phyloP scores from a whole-genome alignment of 83 land plant genomes.

The Picea mariana region DNA sequence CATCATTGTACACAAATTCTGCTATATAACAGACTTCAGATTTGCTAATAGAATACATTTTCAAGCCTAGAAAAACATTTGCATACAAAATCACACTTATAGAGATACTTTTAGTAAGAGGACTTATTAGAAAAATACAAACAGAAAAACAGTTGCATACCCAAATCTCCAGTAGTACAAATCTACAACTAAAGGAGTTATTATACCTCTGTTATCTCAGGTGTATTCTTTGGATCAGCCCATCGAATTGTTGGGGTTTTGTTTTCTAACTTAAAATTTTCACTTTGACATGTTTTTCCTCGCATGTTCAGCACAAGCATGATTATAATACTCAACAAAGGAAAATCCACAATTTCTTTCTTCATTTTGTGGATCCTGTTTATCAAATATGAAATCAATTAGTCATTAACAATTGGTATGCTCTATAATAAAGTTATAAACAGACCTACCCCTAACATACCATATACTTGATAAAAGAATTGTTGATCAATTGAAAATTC shows the following conservation, averaged over 20 bases:
- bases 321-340: conserved; percentile 90
- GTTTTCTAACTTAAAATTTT: conserved; percentile 69
- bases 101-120: no score
- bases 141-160: no score
- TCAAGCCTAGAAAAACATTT: no score
- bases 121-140: no score
- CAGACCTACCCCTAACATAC: not conserved
- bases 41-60: no score
- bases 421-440: not conserved
- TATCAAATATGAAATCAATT: not conserved
- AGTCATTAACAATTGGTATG: not conserved
- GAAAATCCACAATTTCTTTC: conserved; percentile 85
- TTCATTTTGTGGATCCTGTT: conserved; percentile 84
- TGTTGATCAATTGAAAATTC: not conserved
- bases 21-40: no score
- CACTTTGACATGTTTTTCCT: conserved; percentile 79
- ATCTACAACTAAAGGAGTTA: no score
- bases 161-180: no score
- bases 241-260: conserved; percentile 78
- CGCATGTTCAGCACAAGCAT: conserved; percentile 95
- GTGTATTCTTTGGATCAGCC: conserved; percentile 80
- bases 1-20: no score
- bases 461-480: not conserved
- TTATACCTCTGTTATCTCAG: conserved; percentile 25
- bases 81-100: no score